Base-by-base conservation (phyloP, 148 eudicot species). In the Rhododendron griersonianum region DNA sequence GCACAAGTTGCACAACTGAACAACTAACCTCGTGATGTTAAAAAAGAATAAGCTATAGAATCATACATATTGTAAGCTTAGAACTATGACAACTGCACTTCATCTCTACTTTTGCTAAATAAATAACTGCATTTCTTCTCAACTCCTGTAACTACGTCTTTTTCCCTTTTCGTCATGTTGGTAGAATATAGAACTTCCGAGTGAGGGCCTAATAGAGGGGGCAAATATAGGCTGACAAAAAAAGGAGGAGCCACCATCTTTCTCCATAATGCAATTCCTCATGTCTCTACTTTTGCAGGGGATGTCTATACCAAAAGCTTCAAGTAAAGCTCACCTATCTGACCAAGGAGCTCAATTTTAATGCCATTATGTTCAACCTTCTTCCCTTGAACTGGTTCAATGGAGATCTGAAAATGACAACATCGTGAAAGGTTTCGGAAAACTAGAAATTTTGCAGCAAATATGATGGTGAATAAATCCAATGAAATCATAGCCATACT, bases 301-400 rank as follows among this genome's bases (percentile, higher is more conserved):
- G 10, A 30, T 21, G 14, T 51, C 28, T 25, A 25, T 55, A n/a
- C 15, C 74, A 67, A 65, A 37, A 81, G 35, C 28, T 28, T 53
- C 11, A 61, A 88, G n/a, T 41, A 47, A 79, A 82, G 35, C 92
- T 57, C 80, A 97, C 99, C 99, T 89, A 97, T 97, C 91, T 97
- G 99, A 13, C 99, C 99, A 86, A 97, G 98, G 88, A 97, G 99
- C 92, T 97, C 99, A 85, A 97, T 90, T 85, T 97, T 97, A 37
- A 97, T 93, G 84, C 99, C 99, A 91, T 93, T 94, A 89, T 97
- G 99, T 88, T 97, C 99, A 84, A 97, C 92, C 91, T 95, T 97
- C 90, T 97, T 97, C 80, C 98, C 99, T 90, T 92, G 94, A 76
- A 93, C 93, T 57, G 99, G 99, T 89, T 95, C 98, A 30, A 97